Evolutionary conservation across 371 early-diverging fungal species (phyloP).

Genomic region (Scutellospora calospora): DNA sequence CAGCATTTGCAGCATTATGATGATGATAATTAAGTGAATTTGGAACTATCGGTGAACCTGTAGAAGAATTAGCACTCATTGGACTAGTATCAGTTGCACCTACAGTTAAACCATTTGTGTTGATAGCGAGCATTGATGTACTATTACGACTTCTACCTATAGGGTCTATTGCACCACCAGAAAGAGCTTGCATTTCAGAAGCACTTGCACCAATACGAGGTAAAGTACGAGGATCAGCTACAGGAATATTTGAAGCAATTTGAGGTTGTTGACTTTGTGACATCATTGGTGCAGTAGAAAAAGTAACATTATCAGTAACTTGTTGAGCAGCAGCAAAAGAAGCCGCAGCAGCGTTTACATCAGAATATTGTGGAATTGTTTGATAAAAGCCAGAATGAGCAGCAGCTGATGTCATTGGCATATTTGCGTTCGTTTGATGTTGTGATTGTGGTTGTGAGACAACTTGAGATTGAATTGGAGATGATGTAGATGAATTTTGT

Average conservation of each 20-base stretch:
- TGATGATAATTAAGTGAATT: background rate
- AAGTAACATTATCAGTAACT: background rate
- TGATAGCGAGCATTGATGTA: background rate
- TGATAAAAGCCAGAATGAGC: background rate
- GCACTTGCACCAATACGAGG: background rate
- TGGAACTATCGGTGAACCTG: slow-evolving; percentile 1
- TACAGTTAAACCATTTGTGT: background rate
- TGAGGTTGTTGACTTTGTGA: slow-evolving; percentile 12
- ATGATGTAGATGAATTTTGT: background rate
- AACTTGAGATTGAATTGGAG: slow-evolving; percentile 24
- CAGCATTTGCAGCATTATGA: background rate
- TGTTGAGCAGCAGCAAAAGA: slow-evolving; percentile 15
- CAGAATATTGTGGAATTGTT: slow-evolving; percentile 18
- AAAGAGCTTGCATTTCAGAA: background rate
- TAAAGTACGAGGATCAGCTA: slow-evolving; percentile 24
- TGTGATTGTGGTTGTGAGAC: background rate
- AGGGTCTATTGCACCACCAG: background rate
- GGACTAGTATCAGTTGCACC: background rate
- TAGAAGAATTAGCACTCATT: background rate
- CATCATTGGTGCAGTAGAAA: background rate
- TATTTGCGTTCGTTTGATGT: background rate
- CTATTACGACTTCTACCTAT: background rate
- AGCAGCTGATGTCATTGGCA: background rate
- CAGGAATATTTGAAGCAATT: slow-evolving; percentile 25
- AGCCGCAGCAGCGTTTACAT: slow-evolving; percentile 15